Evolutionary conservation across 306 rosid genomes (phyloP).

Genomic region (Begonia loranthoides): DNA sequence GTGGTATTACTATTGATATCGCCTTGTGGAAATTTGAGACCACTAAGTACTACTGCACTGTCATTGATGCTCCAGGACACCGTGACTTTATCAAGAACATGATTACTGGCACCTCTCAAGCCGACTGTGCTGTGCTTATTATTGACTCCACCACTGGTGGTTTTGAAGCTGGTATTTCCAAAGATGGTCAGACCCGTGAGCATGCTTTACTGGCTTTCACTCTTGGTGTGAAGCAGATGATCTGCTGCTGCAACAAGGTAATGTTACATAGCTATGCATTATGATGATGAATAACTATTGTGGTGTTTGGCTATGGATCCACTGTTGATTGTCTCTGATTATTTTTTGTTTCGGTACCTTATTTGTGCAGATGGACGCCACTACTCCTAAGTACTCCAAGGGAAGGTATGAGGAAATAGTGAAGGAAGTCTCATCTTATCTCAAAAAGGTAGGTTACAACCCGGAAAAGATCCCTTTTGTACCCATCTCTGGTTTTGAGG

Average conservation of each 20-base stretch:
- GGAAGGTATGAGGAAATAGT: constrained; percentile 23
- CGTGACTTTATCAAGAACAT: constrained; percentile 27
- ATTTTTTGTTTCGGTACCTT: not conserved
- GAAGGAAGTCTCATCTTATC: constrained; percentile 18
- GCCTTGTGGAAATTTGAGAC: no score
- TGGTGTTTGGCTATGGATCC: no score
- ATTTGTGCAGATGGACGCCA: constrained; percentile 22
- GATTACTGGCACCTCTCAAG: constrained; percentile 33
- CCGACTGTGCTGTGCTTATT: constrained; percentile 26
- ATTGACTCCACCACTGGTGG: constrained; percentile 29
- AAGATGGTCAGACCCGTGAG: constrained; percentile 33
- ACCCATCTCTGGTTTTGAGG: constrained; percentile 28
- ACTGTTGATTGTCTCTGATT: no score
- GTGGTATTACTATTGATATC: no score
- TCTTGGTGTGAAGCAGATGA: constrained; percentile 35
- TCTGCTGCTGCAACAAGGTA: constrained; percentile 27
- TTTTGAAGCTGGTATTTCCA: constrained; percentile 30
- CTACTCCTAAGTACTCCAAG: constrained; percentile 25
- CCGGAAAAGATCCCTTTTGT: constrained; percentile 22
- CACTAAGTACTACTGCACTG: constrained; percentile 25
- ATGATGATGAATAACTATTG: not conserved
- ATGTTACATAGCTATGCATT: not conserved
- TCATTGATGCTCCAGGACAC: constrained; percentile 32
- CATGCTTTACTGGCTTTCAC: constrained; percentile 34
- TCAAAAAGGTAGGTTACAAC: constrained; percentile 25